Evolutionary conservation across 1,284 basidiomycete genomes (phyloP).

Genomic region (Jaminaea rosea): DNA sequence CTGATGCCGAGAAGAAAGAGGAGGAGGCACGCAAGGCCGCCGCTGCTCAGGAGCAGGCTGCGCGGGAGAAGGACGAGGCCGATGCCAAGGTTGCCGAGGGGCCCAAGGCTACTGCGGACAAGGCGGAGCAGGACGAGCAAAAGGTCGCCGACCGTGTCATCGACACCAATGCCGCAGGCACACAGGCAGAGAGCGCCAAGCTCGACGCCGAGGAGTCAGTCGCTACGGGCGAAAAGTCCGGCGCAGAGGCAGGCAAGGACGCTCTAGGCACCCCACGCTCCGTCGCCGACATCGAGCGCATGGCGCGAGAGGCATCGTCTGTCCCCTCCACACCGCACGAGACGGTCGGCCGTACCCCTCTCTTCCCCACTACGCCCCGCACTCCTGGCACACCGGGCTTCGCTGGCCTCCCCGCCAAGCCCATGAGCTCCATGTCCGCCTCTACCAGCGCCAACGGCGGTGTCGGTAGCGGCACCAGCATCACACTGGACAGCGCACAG

Average conservation of each 20-base stretch:
- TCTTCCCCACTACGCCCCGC: constrained; percentile 28
- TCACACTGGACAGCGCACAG: constrained; percentile 37
- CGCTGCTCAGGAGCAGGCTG: constrained; percentile 1
- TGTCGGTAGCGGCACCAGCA: constrained; percentile 14
- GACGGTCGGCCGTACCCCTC: constrained; percentile 21
- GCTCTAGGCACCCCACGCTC: constrained; percentile 18
- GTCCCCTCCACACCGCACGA: constrained; percentile 36
- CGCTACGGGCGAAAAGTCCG: background rate
- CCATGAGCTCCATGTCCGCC: constrained; percentile 22
- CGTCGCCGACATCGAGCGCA: constrained; percentile 37
- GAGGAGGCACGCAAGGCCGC: background rate
- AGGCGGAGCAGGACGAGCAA: constrained; percentile 14
- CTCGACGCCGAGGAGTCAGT: background rate
- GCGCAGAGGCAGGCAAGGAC: constrained; percentile 6
- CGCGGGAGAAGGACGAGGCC: constrained; percentile 6
- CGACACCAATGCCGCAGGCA: constrained; percentile 11
- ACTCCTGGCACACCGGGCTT: constrained; percentile 40
- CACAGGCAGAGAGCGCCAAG: constrained; percentile 4
- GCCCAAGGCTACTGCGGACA: constrained; percentile 11
- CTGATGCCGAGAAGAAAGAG: constrained; percentile 2
- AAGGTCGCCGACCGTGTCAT: constrained; percentile 15
- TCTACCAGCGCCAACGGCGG: background rate
- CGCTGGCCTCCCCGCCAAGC: constrained; percentile 40
- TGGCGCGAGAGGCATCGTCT: constrained; percentile 39
- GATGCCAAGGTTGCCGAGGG: constrained; percentile 17